These are phyloP conservation scores for Hibiscus trionum DNA, from an alignment of 345 rosid species.

Conservation along the genomic window DNA sequence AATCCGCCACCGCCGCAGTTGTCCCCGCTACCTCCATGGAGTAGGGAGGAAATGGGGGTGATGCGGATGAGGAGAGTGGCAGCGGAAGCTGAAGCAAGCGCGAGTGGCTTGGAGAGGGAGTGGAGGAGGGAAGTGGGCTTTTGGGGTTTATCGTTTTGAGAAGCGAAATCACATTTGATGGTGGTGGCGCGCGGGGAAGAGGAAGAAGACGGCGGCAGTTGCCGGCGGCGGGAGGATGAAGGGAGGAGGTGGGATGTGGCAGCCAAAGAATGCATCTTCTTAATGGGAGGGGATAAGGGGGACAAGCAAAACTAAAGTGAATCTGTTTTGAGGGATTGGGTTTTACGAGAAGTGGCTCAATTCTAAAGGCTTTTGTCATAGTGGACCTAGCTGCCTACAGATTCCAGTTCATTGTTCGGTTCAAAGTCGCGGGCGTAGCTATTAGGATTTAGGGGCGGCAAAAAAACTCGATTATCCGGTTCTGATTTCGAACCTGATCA, in stretches of 20 bases:
- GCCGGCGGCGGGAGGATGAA: constrained; percentile 20
- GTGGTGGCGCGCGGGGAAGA: constrained; percentile 21
- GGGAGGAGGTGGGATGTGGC: constrained; percentile 27
- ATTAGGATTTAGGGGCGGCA: too few relatives aligned
- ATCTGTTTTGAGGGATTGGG: neutral
- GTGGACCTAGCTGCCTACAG: too few relatives aligned
- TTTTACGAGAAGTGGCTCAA: neutral
- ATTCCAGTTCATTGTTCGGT: too few relatives aligned
- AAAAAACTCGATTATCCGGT: too few relatives aligned
- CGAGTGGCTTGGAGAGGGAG: constrained; percentile 35
- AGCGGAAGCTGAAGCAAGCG: constrained; percentile 44
- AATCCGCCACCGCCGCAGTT: constrained; percentile 20
- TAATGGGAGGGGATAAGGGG: constrained; percentile 8
- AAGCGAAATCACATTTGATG: constrained; percentile 25
- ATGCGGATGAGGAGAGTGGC: constrained; percentile 42
- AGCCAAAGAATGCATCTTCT: constrained; percentile 22
- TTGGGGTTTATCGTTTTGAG: constrained; percentile 19
- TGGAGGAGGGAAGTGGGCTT: constrained; percentile 20
- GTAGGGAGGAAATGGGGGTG: constrained; percentile 25
- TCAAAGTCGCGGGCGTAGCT: too few relatives aligned
- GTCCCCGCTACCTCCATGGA: constrained; percentile 26
- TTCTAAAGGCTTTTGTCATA: too few relatives aligned
- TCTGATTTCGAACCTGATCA: too few relatives aligned
- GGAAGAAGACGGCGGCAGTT: constrained; percentile 22
- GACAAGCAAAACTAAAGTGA: neutral